Base-by-base conservation (phyloP, 768 basidiomycete species). In the Lactarius hatsudake region DNA sequence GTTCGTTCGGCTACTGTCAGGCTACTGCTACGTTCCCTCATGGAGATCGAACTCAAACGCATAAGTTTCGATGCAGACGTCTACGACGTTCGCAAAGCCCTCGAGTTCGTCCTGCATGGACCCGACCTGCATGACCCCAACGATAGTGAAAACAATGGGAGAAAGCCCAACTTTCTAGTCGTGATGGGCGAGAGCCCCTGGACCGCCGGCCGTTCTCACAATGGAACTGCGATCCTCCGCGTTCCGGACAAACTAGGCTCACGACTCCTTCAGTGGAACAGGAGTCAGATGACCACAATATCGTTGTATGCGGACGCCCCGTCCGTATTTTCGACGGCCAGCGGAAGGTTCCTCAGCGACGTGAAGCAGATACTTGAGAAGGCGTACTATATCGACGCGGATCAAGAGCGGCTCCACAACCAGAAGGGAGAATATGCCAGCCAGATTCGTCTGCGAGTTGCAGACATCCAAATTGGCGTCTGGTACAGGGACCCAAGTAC, bases 401-500 rank as follows among this genome's bases (percentile, higher is more conserved):
- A 77, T 4, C 66, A 72, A 3, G 76, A 77, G 20, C 75, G 73
- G 68, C 65, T 67, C 23, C 69, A 71, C 17, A n/a, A 3, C 26
- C 48, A 43, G 28, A 54, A 59, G 15, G 73, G 73, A 51, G 67
- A 74, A 0, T 75, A 79, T 3, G 78, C 89, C 15, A 73, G 81
- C 18, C 76, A 81, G 8, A 53, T 68, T 51, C 79, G 78, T 13
- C 76, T 91, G 28, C 84, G 87, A 36, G 78, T 93, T 15, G 80
- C 84, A 63, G 78, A 79, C 12, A 77, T 93, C 45, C 91, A 93
- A 74, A 86, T 92, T 68, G 91, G 91, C 30, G 70, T 83, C 38
- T 84, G 83, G 73, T 85, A 83, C 71, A 79, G 81, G 28, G 62
- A 66, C 5, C 61, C 71, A 17, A 56, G 67, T 55, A 63, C 65